Percentiles rank a stretch among this genome's conserved stretches.
phyloP scores from a whole-genome alignment of 2,329 filamentous ascomycete genomes.

The Aspergillus sojae region DNA sequence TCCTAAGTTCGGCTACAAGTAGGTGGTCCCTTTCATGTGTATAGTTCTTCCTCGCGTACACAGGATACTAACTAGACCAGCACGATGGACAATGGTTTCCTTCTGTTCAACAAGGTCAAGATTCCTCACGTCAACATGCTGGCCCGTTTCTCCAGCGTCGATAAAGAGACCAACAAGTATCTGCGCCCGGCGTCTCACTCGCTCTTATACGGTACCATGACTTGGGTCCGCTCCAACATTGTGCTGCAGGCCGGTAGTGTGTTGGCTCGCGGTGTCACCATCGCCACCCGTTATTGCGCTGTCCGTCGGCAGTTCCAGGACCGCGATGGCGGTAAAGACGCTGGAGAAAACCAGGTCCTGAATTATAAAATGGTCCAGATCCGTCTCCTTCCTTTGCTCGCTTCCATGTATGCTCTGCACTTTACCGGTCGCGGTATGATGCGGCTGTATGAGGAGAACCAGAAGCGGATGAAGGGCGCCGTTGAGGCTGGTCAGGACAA shows the following conservation, averaged over 20 bases:
- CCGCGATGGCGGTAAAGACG: conserved; percentile 62
- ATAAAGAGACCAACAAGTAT: conserved; percentile 70
- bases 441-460: conserved; percentile 70
- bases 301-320: conserved; percentile 80
- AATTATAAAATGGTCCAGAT: conserved; percentile 83
- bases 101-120: conserved; percentile 76
- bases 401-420: conserved; percentile 75
- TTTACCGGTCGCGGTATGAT: conserved; percentile 80
- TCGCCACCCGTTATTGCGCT: conserved; percentile 73
- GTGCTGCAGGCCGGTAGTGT: conserved; percentile 73
- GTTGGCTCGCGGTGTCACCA: conserved; percentile 74
- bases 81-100: conserved; percentile 81
- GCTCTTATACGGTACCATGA: conserved; percentile 74
- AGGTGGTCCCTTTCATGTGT: conserved; percentile 19
- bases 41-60: too few species aligned
- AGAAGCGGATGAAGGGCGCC: conserved; percentile 64
- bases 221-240: conserved; percentile 73
- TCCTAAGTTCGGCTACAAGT: conserved; percentile 76
- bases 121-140: conserved; percentile 75
- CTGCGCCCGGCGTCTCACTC: conserved; percentile 66
- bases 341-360: conserved; percentile 72
- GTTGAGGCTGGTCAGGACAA: conserved; percentile 47
- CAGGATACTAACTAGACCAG: conserved; percentile 27
- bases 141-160: conserved; percentile 69
- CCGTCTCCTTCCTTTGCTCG: conserved; percentile 70